These are phyloP conservation scores for Termitomyces sp. DNA, from an alignment of 768 basidiomycete species.

Conservation along the genomic window DNA sequence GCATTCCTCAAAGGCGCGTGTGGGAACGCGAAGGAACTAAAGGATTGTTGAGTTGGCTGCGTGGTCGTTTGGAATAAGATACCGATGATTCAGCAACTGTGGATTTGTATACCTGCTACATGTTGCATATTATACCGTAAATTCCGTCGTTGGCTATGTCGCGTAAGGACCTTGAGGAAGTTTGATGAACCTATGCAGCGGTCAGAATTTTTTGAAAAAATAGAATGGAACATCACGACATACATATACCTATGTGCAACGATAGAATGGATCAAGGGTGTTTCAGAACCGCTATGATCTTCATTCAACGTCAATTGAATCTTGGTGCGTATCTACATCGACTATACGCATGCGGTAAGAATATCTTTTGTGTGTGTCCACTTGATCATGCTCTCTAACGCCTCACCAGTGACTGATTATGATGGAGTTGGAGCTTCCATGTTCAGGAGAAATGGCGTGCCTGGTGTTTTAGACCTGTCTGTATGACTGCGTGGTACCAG, in stretches of 20 bases:
- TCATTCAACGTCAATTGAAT: not conserved
- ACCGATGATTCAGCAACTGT: not conserved
- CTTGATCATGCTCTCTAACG: not conserved
- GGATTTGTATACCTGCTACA: not conserved
- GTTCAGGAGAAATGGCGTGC: not conserved
- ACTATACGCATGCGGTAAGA: not conserved
- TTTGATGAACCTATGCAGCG: not conserved
- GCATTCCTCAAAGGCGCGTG: constrained; percentile 72
- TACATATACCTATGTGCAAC: too few relatives aligned
- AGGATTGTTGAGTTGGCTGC: constrained; percentile 73
- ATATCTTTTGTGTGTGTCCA: not conserved
- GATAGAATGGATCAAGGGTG: too few relatives aligned
- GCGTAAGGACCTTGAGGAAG: not conserved
- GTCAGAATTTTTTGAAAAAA: too few relatives aligned
- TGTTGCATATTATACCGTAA: not conserved
- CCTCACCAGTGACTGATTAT: not conserved
- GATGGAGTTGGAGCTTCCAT: not conserved
- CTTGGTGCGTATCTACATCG: not conserved
- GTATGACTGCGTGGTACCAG: not conserved
- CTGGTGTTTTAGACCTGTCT: not conserved
- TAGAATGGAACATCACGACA: too few relatives aligned
- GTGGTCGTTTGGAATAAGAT: constrained; percentile 60
- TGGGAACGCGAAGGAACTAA: constrained; percentile 89
- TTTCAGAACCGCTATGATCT: not conserved
- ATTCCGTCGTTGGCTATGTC: not conserved